Percentiles rank a stretch among this genome's conserved stretches.
phyloP scores from a whole-genome alignment of 176 grass and related monocot species.

The Calamus simplicifolius region DNA sequence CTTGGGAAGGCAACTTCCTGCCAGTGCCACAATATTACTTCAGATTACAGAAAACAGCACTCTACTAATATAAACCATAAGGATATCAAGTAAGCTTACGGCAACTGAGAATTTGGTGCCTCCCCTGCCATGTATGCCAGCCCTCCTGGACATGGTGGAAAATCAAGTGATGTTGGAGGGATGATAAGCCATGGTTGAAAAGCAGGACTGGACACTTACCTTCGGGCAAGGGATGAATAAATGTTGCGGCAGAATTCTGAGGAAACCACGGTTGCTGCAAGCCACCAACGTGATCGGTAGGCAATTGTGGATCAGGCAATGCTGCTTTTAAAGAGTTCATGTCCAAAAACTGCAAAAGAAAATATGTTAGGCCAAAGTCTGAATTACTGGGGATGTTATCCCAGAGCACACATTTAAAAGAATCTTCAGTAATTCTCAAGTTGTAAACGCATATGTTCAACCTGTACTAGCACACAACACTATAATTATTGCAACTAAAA shows the following conservation, averaged over 20 bases:
- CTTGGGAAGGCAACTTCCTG: slow-evolving; percentile 59
- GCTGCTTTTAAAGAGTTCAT: slow-evolving; percentile 56
- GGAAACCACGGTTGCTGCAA: slow-evolving; percentile 44
- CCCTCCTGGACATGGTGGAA: slow-evolving; percentile 36
- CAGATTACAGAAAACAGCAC: slow-evolving; percentile 4
- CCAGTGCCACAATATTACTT: slow-evolving; percentile 13
- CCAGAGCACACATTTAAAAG: too few species aligned
- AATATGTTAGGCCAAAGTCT: background rate
- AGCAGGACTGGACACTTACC: slow-evolving; percentile 25
- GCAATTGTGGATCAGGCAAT: slow-evolving; percentile 42
- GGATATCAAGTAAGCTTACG: slow-evolving; percentile 42
- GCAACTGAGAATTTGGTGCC: slow-evolving; percentile 33
- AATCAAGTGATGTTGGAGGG: slow-evolving; percentile 18
- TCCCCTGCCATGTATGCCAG: slow-evolving; percentile 38
- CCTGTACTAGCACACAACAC: too few species aligned
- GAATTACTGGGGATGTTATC: too few species aligned
- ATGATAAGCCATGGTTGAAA: background rate
- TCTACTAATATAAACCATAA: background rate
- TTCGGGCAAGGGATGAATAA: slow-evolving; percentile 42
- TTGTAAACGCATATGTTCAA: too few species aligned
- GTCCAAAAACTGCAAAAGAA: slow-evolving; percentile 66
- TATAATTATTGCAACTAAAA: too few species aligned
- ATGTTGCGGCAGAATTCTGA: slow-evolving; percentile 37
- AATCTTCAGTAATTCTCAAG: too few species aligned
- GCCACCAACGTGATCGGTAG: slow-evolving; percentile 29